Conservation (phyloP, 208 protist genomes). For the Crithidia sp. region DNA sequence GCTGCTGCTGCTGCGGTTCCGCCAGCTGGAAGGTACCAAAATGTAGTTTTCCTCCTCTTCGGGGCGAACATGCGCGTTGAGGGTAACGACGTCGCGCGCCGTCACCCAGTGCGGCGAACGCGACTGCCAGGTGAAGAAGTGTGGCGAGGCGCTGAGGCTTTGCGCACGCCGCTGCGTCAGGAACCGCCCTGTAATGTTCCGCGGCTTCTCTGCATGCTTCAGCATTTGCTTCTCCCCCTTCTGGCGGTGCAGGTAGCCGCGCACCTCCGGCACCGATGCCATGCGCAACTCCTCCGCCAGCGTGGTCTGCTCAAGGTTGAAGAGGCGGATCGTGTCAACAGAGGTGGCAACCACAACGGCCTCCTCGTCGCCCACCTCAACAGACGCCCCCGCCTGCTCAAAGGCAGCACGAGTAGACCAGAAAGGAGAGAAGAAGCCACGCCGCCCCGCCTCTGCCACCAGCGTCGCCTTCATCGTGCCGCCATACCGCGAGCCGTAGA, state of each 20-base stretch:
- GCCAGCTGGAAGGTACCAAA: not conserved
- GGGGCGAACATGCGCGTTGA: constrained; percentile 35
- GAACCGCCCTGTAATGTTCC: constrained; percentile 4
- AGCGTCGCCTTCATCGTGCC: constrained; percentile 11
- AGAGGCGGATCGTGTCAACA: constrained; percentile 29
- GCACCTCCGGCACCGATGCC: constrained; percentile 7
- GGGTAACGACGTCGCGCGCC: constrained; percentile 17
- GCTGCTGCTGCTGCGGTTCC: not conserved
- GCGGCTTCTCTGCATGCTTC: not conserved
- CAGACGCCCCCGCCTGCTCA: constrained; percentile 12
- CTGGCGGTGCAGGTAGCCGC: not conserved
- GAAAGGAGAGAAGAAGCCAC: constrained; percentile 50
- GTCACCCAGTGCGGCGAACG: constrained; percentile 46
- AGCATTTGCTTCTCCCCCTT: not conserved
- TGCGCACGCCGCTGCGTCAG: not conserved
- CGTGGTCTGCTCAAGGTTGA: constrained; percentile 70
- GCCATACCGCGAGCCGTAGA: constrained; percentile 30
- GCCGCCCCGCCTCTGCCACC: not conserved
- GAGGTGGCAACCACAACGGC: constrained; percentile 29
- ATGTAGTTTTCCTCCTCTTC: constrained; percentile 31
- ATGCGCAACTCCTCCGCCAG: constrained; percentile 2
- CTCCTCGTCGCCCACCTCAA: constrained; percentile 27
- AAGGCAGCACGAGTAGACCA: constrained; percentile 43
- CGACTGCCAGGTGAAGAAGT: constrained; percentile 25
- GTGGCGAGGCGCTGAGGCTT: constrained; percentile 7